These are phyloP conservation scores for Isabelozyma pseudorhagii DNA, from an alignment of 805 yeast species.

Conservation along the genomic window DNA sequence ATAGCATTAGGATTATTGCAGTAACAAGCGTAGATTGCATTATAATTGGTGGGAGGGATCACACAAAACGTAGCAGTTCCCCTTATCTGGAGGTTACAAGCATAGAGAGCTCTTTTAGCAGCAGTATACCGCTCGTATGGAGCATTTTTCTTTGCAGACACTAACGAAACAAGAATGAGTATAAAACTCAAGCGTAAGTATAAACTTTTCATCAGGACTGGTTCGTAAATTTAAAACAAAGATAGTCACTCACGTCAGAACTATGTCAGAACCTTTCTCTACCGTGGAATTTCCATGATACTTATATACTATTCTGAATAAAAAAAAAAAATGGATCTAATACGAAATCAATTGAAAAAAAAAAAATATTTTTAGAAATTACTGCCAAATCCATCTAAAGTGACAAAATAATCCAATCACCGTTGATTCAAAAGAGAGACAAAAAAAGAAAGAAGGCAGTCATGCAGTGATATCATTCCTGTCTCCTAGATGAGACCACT, in stretches of 20 bases:
- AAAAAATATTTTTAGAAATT: too few species aligned
- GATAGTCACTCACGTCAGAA: background rate
- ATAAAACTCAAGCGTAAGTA: background rate
- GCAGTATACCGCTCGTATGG: background rate
- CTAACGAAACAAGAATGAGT: background rate
- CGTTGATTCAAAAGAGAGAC: background rate
- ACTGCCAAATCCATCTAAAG: background rate
- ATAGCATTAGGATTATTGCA: slow-evolving; percentile 29
- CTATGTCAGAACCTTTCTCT: too few species aligned
- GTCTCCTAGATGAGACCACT: too few species aligned
- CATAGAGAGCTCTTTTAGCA: background rate
- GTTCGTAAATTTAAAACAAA: background rate
- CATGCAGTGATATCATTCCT: background rate
- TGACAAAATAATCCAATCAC: background rate
- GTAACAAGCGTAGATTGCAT: slow-evolving; percentile 15
- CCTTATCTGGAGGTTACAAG: slow-evolving; percentile 7
- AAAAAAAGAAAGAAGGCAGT: background rate
- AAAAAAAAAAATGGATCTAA: background rate
- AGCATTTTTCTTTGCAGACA: background rate
- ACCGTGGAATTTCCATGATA: background rate
- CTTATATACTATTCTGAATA: background rate
- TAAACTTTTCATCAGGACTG: background rate
- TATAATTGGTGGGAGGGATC: slow-evolving; percentile 5
- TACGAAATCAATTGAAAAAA: background rate
- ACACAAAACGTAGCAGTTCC: slow-evolving; percentile 6